These are phyloP conservation scores for Cyclotella baltica DNA, from an alignment of 108 stramenopile species.

Conservation along the genomic window DNA sequence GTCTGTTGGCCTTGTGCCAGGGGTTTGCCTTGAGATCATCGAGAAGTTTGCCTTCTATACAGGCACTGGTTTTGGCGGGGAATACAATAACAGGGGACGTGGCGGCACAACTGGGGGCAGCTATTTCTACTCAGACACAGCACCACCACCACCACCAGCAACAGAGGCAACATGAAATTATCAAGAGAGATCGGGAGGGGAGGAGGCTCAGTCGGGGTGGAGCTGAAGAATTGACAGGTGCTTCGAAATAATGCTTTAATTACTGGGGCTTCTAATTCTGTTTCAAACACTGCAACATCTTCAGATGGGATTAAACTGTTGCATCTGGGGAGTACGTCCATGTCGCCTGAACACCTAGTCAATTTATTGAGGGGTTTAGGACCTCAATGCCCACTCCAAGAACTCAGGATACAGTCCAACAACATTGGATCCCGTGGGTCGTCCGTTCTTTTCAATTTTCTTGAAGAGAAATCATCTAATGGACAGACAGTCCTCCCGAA, in stretches of 20 bases:
- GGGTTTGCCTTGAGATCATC: slow-evolving; percentile 60
- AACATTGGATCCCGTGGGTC: slow-evolving; percentile 70
- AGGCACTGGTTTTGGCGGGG: slow-evolving; percentile 77
- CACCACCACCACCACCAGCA: no score
- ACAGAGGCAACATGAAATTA: no score
- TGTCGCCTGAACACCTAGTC: slow-evolving; percentile 57
- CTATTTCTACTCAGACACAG: slow-evolving; percentile 59
- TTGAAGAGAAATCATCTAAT: slow-evolving; percentile 65
- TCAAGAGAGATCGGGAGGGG: slow-evolving; percentile 32
- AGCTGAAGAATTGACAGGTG: no score
- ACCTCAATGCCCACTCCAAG: slow-evolving; percentile 70
- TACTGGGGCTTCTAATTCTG: background rate
- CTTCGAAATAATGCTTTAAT: no score
- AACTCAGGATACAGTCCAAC: slow-evolving; percentile 81
- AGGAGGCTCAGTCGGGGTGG: slow-evolving; percentile 8
- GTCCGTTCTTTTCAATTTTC: slow-evolving; percentile 63
- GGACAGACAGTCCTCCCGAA: slow-evolving; percentile 66
- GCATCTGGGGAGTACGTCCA: slow-evolving; percentile 72
- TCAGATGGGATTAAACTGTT: slow-evolving; percentile 70
- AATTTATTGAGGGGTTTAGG: slow-evolving; percentile 72
- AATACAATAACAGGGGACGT: slow-evolving; percentile 65
- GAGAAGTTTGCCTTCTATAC: slow-evolving; percentile 58
- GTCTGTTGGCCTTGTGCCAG: slow-evolving; percentile 63
- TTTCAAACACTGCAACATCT: no score
- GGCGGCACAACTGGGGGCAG: slow-evolving; percentile 73